Base-by-base conservation (phyloP, 2,329 filamentous ascomycete species). In the Trichophyton benhamiae region DNA sequence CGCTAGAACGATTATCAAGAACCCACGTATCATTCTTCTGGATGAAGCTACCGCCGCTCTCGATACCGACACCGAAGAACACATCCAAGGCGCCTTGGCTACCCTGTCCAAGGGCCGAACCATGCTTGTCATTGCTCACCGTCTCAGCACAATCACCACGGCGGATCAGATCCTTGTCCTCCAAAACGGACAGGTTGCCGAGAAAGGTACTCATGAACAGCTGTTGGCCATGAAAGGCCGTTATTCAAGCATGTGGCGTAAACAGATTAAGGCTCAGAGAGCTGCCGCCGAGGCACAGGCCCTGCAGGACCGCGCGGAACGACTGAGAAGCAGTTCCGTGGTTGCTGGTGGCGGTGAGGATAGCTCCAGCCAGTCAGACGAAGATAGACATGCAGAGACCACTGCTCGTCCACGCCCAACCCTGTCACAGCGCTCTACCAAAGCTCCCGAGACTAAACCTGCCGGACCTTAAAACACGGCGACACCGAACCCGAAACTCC, bases 41-140 rank as follows among this genome's bases (percentile, higher is more conserved):
- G 91, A 96, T 71, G 91, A 96, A 75, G 91, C 91, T 11, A 96
- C 65, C 1, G 92, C 91, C 38, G 91, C 91, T 8, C 79, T 96
- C 33, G 91, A 96, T 71, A 91, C 89, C 0, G 89, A 94, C 66
- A 96, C 91, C 0, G 91, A 96, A 73, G 88, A 95, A 72, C 88
- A 95, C 71, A 96, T 96, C 63, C 91, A 96, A 74, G 83, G 87
- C 63, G 91, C 91, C 41, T 82, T 99, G 36, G 86, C 86, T 62
- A 89, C 83, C 13, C 83, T 97, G 55, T 89, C 89, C 15, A 80
- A 87, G 67, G 91, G 91, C 58, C 87, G 94, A 55, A 99, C 94
- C 0, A 87, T 96, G 78, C 83, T 99, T 63, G 91, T 97, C 59
- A 97, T 99, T 76, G 94, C 94, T 59, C 90, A 95, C 74, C 87